Percentiles rank a stretch among this genome's conserved stretches.
Conservation (phyloP, 2,329 filamentous ascomycete genomes). For the Onygenales sp. region DNA sequence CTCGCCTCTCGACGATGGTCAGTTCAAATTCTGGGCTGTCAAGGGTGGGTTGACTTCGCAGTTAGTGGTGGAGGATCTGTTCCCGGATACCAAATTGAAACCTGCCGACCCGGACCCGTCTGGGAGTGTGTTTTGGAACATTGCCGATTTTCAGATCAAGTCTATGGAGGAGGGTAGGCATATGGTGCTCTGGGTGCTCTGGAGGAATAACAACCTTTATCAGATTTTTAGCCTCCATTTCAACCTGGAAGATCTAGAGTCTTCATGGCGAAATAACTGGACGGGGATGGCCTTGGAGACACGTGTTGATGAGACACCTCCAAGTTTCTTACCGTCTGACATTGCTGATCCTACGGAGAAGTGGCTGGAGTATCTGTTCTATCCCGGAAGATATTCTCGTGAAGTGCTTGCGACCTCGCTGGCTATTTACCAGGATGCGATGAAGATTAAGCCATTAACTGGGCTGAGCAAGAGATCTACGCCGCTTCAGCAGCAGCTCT, state of each 20-base stretch:
- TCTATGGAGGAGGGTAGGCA: conserved; percentile 43
- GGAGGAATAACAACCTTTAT: conserved; percentile 77
- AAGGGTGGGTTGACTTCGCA: conserved; percentile 49
- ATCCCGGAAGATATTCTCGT: conserved; percentile 70
- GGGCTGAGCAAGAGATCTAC: conserved; percentile 37
- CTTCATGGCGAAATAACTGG: conserved; percentile 62
- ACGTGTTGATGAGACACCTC: conserved; percentile 42
- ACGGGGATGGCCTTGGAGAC: conserved; percentile 56
- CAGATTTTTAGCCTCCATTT: conserved; percentile 66
- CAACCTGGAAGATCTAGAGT: conserved; percentile 52
- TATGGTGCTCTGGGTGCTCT: conserved; percentile 63
- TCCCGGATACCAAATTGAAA: conserved; percentile 52
- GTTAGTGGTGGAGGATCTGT: conserved; percentile 61
- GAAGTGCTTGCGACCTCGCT: conserved; percentile 77
- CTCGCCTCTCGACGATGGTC: conserved; percentile 75
- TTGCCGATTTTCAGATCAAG: conserved; percentile 64
- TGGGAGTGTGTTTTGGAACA: conserved; percentile 66
- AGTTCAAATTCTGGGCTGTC: conserved; percentile 90
- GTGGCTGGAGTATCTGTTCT: conserved; percentile 77
- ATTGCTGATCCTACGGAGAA: conserved; percentile 65
- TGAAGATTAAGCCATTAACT: conserved; percentile 32
- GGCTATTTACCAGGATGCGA: conserved; percentile 64
- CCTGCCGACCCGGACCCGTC: conserved; percentile 55
- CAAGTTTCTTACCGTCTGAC: conserved; percentile 53
- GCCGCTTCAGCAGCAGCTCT: conserved; percentile 66